phyloP scores from a whole-genome alignment of 176 grass and related monocot species.

The Oryza glaberrima region DNA sequence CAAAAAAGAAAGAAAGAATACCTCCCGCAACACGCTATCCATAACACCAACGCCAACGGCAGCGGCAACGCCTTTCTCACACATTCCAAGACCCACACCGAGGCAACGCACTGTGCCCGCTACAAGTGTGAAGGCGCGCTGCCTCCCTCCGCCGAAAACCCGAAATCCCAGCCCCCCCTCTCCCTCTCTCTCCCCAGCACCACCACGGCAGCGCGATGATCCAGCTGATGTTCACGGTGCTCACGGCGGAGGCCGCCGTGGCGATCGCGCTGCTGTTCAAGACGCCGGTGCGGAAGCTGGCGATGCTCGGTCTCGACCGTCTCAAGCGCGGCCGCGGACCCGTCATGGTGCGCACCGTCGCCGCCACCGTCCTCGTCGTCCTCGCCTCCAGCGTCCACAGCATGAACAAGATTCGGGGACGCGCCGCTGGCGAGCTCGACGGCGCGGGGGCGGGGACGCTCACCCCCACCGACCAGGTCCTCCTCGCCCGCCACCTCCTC shows the following conservation, averaged over 20 bases:
- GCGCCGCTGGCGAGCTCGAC: conserved; percentile 52
- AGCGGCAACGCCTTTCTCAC: neutral
- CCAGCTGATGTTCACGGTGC: conserved; percentile 72
- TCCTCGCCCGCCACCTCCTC: conserved; percentile 80
- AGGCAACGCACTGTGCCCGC: conserved; percentile 1
- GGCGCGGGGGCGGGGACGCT: conserved; percentile 28
- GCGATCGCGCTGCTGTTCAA: conserved; percentile 70
- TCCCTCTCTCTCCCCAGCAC: neutral
- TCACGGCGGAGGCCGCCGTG: conserved; percentile 57
- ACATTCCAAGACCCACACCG: conserved; percentile 28
- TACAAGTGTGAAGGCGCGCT: neutral
- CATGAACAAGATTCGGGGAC: conserved; percentile 73
- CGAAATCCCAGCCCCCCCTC: neutral
- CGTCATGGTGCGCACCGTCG: conserved; percentile 82
- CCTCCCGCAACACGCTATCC: neutral
- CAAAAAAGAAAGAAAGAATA: neutral
- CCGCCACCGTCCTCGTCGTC: conserved; percentile 67
- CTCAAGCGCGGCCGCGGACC: conserved; percentile 76
- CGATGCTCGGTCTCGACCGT: conserved; percentile 59
- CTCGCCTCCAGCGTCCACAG: conserved; percentile 77
- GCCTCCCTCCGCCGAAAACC: neutral
- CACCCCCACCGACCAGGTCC: conserved; percentile 88
- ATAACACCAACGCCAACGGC: conserved; percentile 5
- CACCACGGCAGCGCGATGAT: conserved; percentile 52
- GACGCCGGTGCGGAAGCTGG: conserved; percentile 66